Base-by-base conservation (phyloP, 139 green algal genomes). In the Micractinium conductrix region DNA sequence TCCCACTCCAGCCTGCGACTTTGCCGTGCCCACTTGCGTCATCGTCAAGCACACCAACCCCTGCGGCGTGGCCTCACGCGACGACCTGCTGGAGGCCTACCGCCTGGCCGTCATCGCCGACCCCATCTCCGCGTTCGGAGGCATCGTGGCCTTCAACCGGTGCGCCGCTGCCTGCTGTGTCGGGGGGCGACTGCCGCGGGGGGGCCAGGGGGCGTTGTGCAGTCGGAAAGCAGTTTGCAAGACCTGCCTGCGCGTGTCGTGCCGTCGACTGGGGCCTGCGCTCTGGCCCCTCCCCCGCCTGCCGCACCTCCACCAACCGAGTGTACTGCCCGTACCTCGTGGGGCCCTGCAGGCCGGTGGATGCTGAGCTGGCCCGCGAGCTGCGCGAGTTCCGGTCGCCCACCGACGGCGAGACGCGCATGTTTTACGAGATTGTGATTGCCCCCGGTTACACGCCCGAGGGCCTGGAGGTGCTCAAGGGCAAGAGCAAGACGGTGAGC, bases 41-140 rank as follows among this genome's bases (percentile, higher is more conserved):
- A 95, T 99, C 38, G 97, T 99, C n/a, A 99, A 99, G 95, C 97
- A 99, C 95, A 99, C 97, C 88, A 99, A 99, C 92, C 97, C 97
- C 44, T 99, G 97, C 88, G 97, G 97, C 84, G 93, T 98, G 50
- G 96, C 96, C 63, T 87, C 73, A 67, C 86, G 90, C 12, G 87
- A 76, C 1, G 95, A 98, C 85, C 89, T 98, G 76, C 87, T 93
- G 26, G 97, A 99, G 84, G 96, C 96, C 0, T 99, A 99, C 92
- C 89, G 96, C 65, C 88, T 95, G 71, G 97, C 97, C 4, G 96
- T 99, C 45, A 85, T 89, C 0, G 97, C 96, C 22, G 97, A 99
- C 93, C 97, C 97, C 75, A 96, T 98, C 83, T 93, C 79, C 50
- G 97, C 97, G 0, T 99, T 99, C 87, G 97, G 97, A 35, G 97